phyloP scores from a whole-genome alignment of 2,329 filamentous ascomycete species.

The Colletotrichum phormii region DNA sequence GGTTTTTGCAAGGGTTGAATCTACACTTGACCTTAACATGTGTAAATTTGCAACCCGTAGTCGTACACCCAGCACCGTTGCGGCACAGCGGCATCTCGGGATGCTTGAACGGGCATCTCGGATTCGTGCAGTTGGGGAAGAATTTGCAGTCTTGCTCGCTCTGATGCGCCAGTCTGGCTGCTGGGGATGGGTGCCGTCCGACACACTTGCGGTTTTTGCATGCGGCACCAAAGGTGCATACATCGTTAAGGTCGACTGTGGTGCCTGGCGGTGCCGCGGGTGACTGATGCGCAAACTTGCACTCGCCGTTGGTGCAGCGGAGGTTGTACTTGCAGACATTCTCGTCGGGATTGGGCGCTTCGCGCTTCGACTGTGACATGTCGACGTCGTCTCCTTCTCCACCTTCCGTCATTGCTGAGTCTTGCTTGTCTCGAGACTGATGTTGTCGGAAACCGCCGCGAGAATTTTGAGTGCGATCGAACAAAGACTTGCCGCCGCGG shows the following conservation, averaged over 20 bases:
- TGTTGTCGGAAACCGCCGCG: slow-evolving; percentile 62
- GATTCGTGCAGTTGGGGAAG: slow-evolving; percentile 91
- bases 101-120: slow-evolving; percentile 89
- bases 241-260: slow-evolving; percentile 81
- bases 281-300: slow-evolving; percentile 94
- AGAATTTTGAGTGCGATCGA: slow-evolving; percentile 76
- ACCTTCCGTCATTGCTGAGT: slow-evolving; percentile 44
- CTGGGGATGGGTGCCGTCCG: slow-evolving; percentile 91
- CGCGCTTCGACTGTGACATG: slow-evolving; percentile 65
- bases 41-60: slow-evolving; percentile 87
- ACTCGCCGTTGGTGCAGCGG: slow-evolving; percentile 87
- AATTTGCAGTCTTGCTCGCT: slow-evolving; percentile 89
- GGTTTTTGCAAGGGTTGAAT: slow-evolving; percentile 91
- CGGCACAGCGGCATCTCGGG: slow-evolving; percentile 88
- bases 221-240: slow-evolving; percentile 86
- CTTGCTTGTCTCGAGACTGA: slow-evolving; percentile 52
- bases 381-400: slow-evolving; percentile 72
- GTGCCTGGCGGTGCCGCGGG: slow-evolving; percentile 85
- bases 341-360: slow-evolving; percentile 68
- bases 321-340: slow-evolving; percentile 91
- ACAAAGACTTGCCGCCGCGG: slow-evolving; percentile 71
- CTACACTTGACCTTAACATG: slow-evolving; percentile 88
- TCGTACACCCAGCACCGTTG: slow-evolving; percentile 89
- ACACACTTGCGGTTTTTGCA: slow-evolving; percentile 98
- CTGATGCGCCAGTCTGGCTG: slow-evolving; percentile 81